Evolutionary conservation across 2,329 filamentous ascomycete species (phyloP), one percentile per base, ranked within the genome.

Genomic region (Fusarium agapanthi): DNA sequence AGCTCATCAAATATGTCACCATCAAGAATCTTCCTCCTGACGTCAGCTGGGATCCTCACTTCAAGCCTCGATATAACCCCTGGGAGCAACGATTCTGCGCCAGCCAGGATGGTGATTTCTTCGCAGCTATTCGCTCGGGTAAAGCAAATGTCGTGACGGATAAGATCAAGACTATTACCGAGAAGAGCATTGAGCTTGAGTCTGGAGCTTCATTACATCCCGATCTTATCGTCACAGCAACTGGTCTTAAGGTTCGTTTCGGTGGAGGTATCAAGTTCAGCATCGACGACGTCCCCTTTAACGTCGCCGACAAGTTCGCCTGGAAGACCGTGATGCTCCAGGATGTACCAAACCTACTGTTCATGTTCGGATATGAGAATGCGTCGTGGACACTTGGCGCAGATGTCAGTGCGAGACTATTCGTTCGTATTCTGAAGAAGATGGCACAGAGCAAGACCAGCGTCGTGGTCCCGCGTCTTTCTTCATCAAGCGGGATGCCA

Each of bases 41-140:
- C n/a, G 79, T 89, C 22, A 79, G 82, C 3, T 77, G 82, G 67
- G 84, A 88, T n/a, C 87, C 86, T 3, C 85, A 90, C 75, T 89
- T 90, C 80, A 82, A 82, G 26, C 88, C 88, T 0, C 76, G 78
- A 2, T 90, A 90, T 64, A 85, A 85, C 11, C 89, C 88, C 0
- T 90, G 91, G 90, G 87, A 93, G 60, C 92, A 94, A 76, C 87
- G 92, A 3, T 81, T 94, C 24, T 94, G 92, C 73, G 82, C 91
- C 35, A 87, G 76, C 3, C 78, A 81, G 24, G 81, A 86, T 34
- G 84, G 84, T 0, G 86, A 87, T 71, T 85, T 87, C 61, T 88
- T 83, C 69, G 61, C 76, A 11, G 80, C 82, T 1, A 75, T 87
- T 20, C 79, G 80, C 3, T 79, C 72, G 3, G 81, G 82, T 30